Evolutionary conservation across 179 eudicot genomes (phyloP), one percentile per base, ranked within the genome.

Genomic region (Camellia oleifera): DNA sequence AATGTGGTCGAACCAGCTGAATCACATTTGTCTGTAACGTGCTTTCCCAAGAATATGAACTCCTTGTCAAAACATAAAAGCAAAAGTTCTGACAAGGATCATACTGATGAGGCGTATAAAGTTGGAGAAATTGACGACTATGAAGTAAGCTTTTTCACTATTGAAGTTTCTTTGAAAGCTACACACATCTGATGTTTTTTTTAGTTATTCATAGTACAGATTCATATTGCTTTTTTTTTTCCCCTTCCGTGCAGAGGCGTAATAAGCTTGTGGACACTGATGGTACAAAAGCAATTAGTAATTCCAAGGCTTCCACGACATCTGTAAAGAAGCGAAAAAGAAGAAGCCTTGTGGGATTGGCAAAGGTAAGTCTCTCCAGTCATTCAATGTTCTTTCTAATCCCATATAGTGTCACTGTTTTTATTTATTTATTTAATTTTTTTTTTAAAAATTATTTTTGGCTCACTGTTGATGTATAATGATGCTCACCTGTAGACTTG

Each of bases 281-380:
- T 52, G 81, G 69, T 75, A 26, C 61, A 69, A 84, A 82, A 64
- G 68, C 72, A 74, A 80, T 64, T 58, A 82, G 77, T 73, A 73
- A 81, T 83, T 85, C 83, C 32, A 89, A 88, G 79, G 79, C 89
- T 75, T 67, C 87, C 58, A 83, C 45, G 18, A 91, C 81, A 77
- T 85, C 90, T 69, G 52, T 12, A 42, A 89, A 87, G 85, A 92
- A 89, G 82, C 82, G 83, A 69, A 92, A 88, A 83, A 84, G 88
- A 79, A 90, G 80, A 87, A 89, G 95, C 66, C 45, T 89, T 65
- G 58, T 86, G 15, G 97, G 95, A 74, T 84, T 96, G 84, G 86
- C 91, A 52, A 96, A 94, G 97, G 99, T 94, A 73, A 62, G 93
- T 82, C 18, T 82, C 50, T 60, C 64, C 71, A 11, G 61, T 69